Evolutionary conservation across 305 asterid species (phyloP).

Genomic region (Fraxinus paxiana): DNA sequence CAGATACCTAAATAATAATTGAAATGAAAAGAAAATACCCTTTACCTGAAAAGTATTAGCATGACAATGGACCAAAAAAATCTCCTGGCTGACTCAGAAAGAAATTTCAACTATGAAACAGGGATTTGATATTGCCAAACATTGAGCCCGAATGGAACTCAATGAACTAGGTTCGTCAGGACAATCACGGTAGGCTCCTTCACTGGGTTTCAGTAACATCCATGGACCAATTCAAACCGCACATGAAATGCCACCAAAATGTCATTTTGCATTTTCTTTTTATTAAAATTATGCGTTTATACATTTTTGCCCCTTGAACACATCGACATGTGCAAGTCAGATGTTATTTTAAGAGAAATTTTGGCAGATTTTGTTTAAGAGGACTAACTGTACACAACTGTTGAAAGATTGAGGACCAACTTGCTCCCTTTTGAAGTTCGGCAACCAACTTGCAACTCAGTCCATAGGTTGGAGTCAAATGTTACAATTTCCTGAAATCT

Average conservation of each 20-base stretch:
- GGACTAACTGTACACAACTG: neutral
- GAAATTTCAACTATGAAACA: neutral
- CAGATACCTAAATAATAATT: neutral
- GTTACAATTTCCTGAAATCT: neutral
- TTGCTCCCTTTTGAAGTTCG: neutral
- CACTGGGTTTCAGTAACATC: neutral
- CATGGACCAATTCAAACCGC: neutral
- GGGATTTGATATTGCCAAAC: neutral
- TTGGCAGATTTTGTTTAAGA: neutral
- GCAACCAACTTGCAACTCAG: neutral
- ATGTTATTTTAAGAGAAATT: neutral
- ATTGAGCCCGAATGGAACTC: neutral
- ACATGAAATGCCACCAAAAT: neutral
- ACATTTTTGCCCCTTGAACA: neutral
- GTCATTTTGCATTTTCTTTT: neutral
- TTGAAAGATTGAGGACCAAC: neutral
- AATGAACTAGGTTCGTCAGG: neutral
- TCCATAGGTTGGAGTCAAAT: neutral
- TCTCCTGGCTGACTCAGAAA: neutral
- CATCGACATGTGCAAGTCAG: neutral
- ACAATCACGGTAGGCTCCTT: neutral
- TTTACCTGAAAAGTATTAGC: neutral
- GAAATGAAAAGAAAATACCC: neutral
- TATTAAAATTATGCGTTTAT: neutral
- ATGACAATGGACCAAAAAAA: neutral